Conservation (phyloP, 805 yeast genomes). For the Komagataella ulmi region DNA sequence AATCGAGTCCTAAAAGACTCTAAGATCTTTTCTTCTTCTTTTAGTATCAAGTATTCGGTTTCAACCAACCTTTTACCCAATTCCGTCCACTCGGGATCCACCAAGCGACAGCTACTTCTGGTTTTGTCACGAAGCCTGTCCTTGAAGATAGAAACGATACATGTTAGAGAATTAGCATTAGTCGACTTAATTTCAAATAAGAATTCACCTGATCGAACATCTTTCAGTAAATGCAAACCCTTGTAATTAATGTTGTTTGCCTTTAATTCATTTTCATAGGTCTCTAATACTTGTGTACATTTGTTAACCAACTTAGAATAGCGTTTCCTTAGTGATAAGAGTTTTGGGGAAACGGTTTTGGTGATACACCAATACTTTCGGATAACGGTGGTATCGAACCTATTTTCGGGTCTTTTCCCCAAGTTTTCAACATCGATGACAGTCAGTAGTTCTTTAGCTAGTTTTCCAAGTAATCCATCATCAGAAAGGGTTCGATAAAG, state of each 20-base stretch:
- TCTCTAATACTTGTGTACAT: conserved; percentile 1
- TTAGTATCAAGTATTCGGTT: conserved; percentile 30
- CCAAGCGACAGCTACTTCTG: conserved; percentile 18
- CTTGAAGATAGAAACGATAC: conserved; percentile 4
- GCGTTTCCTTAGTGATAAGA: conserved; percentile 7
- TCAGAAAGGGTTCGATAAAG: background rate
- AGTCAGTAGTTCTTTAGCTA: background rate
- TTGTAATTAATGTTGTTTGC: conserved; percentile 2
- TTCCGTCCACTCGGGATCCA: conserved; percentile 33
- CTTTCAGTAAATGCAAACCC: conserved; percentile 14
- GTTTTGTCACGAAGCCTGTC: conserved; percentile 9
- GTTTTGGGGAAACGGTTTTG: conserved; percentile 8
- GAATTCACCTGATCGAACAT: conserved; percentile 13
- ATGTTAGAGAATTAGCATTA: conserved; percentile 1
- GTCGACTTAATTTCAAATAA: conserved; percentile 14
- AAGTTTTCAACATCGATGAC: background rate
- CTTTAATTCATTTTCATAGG: conserved; percentile 4
- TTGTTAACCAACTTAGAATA: conserved; percentile 9
- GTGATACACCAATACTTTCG: conserved; percentile 14
- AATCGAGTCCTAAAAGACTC: conserved; percentile 32
- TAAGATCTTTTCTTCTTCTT: conserved; percentile 43
- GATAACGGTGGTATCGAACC: conserved; percentile 12
- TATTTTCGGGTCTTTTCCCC: conserved; percentile 5
- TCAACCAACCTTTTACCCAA: conserved; percentile 36
- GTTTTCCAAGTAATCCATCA: background rate